Conservation (phyloP, 345 rosid species). For the Sonneratia caseolaris region DNA sequence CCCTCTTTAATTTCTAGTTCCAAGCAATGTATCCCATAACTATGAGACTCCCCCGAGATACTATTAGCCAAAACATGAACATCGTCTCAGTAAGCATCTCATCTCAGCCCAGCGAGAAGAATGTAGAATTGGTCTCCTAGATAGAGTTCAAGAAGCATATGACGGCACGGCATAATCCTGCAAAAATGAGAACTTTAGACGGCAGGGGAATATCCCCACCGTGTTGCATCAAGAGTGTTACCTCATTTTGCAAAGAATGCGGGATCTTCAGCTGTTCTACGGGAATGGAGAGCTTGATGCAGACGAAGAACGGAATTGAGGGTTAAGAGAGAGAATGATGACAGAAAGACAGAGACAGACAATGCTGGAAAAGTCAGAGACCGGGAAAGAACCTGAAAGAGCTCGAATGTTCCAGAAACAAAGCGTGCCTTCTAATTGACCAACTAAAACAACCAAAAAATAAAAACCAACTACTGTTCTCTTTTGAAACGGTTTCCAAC, state of each 20-base stretch:
- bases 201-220: too few species aligned
- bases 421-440: not conserved
- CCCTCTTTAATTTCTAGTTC: not conserved
- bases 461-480: too few species aligned
- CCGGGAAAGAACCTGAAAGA: not conserved
- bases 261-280: not conserved
- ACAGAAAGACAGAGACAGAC: too few species aligned
- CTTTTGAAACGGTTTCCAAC: too few species aligned
- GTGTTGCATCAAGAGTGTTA: not conserved
- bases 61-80: not conserved
- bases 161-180: not conserved
- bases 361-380: too few species aligned
- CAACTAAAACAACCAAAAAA: not conserved
- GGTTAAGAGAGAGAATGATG: not conserved
- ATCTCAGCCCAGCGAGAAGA: not conserved
- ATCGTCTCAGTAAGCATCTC: not conserved
- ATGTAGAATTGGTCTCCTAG: not conserved
- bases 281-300: not conserved
- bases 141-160: not conserved
- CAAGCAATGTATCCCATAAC: not conserved
- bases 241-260: not conserved
- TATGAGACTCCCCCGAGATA: not conserved
- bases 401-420: not conserved
- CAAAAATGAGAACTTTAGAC: not conserved
- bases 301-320: not conserved